phyloP scores from a whole-genome alignment of 495 filamentous ascomycete species.

The Aspergillus hancockii region DNA sequence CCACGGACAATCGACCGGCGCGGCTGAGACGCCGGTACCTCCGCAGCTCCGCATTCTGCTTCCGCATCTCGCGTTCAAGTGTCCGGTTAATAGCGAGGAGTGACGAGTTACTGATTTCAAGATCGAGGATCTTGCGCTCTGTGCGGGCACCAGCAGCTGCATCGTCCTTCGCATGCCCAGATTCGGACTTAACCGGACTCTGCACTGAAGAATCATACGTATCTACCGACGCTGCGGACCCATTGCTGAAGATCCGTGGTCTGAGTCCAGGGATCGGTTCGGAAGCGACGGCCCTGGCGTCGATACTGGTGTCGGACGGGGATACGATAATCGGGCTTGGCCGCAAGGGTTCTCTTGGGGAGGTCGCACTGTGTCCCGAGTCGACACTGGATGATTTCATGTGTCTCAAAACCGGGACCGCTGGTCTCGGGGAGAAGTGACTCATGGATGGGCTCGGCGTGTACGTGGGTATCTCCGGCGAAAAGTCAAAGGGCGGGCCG shows the following conservation, averaged over 20 bases:
- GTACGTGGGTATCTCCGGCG: conserved; percentile 21
- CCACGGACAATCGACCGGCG: conserved; percentile 67
- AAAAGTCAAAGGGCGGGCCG: conserved; percentile 19
- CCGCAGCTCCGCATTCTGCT: conserved; percentile 85
- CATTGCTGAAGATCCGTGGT: conserved; percentile 44
- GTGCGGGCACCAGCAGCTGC: conserved; percentile 80
- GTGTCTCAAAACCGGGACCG: conserved; percentile 26
- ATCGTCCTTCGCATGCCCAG: conserved; percentile 55
- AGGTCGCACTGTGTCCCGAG: conserved; percentile 24
- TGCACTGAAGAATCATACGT: conserved; percentile 34
- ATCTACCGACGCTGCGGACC: conserved; percentile 35
- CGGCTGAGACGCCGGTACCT: conserved; percentile 80
- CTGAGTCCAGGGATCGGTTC: conserved; percentile 37
- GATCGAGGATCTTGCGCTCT: conserved; percentile 91
- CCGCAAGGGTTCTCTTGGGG: conserved; percentile 30
- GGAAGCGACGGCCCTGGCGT: conserved; percentile 24
- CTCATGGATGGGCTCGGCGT: conserved; percentile 26
- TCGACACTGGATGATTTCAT: conserved; percentile 44
- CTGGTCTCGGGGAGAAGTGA: conserved; percentile 19
- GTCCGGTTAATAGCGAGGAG: conserved; percentile 96
- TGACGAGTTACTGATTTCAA: conserved; percentile 98
- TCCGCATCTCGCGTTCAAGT: conserved; percentile 85
- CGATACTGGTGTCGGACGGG: conserved; percentile 24
- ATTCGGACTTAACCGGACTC: conserved; percentile 47
- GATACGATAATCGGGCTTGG: conserved; percentile 38